phyloP scores from a whole-genome alignment of 208 protist genomes.

The Leishmania tropica region DNA sequence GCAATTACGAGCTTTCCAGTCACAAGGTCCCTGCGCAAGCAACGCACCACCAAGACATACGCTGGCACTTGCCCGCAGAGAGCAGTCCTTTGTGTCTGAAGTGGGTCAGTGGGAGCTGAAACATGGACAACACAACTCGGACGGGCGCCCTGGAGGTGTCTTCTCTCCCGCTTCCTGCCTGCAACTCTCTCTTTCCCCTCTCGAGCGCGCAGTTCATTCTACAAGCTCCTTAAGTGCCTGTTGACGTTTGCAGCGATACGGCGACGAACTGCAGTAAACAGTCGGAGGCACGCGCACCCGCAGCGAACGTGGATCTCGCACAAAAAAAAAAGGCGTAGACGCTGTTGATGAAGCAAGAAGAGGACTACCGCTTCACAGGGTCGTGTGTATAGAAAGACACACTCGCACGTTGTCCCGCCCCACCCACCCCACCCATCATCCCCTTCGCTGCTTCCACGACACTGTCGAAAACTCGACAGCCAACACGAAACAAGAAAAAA shows the following conservation, averaged over 20 bases:
- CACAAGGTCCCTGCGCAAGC: neutral
- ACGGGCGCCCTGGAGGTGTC: neutral
- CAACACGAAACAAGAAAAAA: slow-evolving; percentile 15
- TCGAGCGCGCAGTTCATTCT: neutral
- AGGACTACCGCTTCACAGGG: neutral
- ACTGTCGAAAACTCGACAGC: neutral
- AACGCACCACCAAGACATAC: neutral
- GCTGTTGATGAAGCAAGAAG: neutral
- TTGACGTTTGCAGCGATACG: neutral
- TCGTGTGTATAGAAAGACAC: neutral
- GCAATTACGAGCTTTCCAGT: neutral
- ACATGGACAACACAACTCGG: neutral
- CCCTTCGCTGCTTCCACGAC: neutral
- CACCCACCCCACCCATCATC: neutral
- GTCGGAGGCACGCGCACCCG: neutral
- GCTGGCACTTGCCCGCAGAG: neutral
- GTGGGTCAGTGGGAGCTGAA: neutral
- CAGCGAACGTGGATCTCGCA: neutral
- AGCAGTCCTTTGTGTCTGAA: neutral
- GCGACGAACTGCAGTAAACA: neutral
- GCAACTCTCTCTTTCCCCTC: neutral
- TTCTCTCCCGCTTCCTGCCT: neutral
- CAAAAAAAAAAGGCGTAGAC: neutral
- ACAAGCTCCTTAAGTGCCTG: neutral
- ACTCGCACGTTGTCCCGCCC: neutral